Evolutionary conservation across 768 basidiomycete species (phyloP).

Genomic region (Tephrocybe sp.): DNA sequence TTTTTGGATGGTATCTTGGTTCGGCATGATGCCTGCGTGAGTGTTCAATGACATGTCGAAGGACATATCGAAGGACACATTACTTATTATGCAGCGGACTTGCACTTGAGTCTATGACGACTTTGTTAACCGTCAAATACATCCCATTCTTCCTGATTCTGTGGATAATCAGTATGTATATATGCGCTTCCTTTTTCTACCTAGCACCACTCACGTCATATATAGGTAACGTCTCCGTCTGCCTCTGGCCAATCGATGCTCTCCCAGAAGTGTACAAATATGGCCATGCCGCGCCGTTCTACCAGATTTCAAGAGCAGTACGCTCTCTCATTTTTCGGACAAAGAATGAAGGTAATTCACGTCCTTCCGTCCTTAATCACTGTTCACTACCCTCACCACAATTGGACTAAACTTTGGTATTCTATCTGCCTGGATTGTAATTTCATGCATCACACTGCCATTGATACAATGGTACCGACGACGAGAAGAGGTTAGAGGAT

Average conservation of each 20-base stretch:
- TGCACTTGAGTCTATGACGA: constrained; percentile 51
- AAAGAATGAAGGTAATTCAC: constrained; percentile 45
- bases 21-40: constrained; percentile 46
- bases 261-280: constrained; percentile 50
- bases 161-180: constrained; percentile 50
- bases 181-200: neutral
- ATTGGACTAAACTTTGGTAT: constrained; percentile 57
- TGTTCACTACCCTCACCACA: constrained; percentile 17
- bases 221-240: constrained; percentile 49
- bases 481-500: constrained; percentile 5
- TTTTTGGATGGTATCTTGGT: constrained; percentile 57
- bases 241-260: constrained; percentile 44
- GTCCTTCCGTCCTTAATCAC: neutral
- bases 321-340: constrained; percentile 54
- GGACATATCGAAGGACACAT: neutral
- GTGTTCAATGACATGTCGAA: constrained; percentile 20
- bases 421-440: constrained; percentile 44
- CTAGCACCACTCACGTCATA: neutral
- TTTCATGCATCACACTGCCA: constrained; percentile 51
- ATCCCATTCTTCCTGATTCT: constrained; percentile 48
- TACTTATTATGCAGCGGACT: constrained; percentile 36
- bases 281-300: constrained; percentile 60
- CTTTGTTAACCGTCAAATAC: constrained; percentile 43
- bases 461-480: constrained; percentile 41
- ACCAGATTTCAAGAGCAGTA: constrained; percentile 55